These are phyloP conservation scores for Pluteus cervinus DNA, from an alignment of 768 basidiomycete genomes.

Conservation along the genomic window DNA sequence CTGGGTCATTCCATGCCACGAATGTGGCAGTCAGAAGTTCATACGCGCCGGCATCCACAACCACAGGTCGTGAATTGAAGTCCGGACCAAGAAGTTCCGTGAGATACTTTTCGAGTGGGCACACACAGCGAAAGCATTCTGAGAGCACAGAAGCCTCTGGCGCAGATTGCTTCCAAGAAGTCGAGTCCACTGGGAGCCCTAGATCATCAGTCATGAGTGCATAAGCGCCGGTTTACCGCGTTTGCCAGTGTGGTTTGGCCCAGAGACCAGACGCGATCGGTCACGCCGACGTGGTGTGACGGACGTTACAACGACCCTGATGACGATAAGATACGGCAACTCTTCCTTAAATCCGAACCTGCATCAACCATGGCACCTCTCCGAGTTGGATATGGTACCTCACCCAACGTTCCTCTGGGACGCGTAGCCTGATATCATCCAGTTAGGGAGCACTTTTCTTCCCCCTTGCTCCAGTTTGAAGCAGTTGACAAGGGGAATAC, in stretches of 20 bases:
- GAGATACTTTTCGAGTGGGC: no score
- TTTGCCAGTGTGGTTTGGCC: not conserved
- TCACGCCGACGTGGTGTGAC: no score
- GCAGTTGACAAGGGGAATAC: slow-evolving; percentile 62
- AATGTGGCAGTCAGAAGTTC: slow-evolving; percentile 38
- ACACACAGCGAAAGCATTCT: no score
- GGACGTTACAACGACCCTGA: no score
- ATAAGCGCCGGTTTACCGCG: no score
- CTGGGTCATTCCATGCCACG: slow-evolving; percentile 26
- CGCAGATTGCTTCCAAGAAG: no score
- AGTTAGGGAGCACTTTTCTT: slow-evolving; percentile 90
- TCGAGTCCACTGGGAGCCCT: no score
- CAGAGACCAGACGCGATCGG: slow-evolving; percentile 1
- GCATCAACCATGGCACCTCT: slow-evolving; percentile 12
- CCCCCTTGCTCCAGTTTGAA: slow-evolving; percentile 84
- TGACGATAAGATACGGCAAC: no score
- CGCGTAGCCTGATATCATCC: not conserved
- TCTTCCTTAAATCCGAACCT: no score
- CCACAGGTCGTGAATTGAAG: no score
- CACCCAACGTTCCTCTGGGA: not conserved
- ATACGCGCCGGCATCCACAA: slow-evolving; percentile 22
- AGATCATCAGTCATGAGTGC: no score
- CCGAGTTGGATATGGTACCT: slow-evolving; percentile 41
- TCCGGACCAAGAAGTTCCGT: no score
- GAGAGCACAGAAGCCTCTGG: slow-evolving; percentile 4